phyloP scores from a whole-genome alignment of 2,329 filamentous ascomycete species.

The Aspergillus unguis region DNA sequence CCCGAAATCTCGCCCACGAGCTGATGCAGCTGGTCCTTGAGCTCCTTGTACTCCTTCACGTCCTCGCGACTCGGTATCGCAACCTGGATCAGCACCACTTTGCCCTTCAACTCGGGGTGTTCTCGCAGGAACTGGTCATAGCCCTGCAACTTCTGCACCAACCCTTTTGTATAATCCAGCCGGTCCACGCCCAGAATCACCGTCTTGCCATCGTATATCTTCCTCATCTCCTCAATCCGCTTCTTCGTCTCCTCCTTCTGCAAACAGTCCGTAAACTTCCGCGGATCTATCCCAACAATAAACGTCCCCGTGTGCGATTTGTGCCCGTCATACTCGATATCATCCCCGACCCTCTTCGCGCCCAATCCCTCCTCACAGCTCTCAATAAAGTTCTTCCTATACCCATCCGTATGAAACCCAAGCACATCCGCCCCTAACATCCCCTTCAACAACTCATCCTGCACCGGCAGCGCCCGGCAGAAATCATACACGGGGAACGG shows the following conservation, averaged over 20 bases:
- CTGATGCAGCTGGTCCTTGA: conserved; percentile 86
- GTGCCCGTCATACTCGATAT: conserved; percentile 72
- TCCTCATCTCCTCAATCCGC: conserved; percentile 72
- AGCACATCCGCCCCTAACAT: conserved; percentile 85
- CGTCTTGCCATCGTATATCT: conserved; percentile 85
- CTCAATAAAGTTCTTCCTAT: conserved; percentile 77
- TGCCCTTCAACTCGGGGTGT: conserved; percentile 89
- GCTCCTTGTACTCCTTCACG: conserved; percentile 92
- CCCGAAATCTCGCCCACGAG: conserved; percentile 92
- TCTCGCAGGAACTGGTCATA: conserved; percentile 89
- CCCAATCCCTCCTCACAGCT: conserved; percentile 78
- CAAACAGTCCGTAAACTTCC: conserved; percentile 77
- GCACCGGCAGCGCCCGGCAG: conserved; percentile 83
- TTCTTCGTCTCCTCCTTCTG: conserved; percentile 54
- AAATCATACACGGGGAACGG: conserved; percentile 92
- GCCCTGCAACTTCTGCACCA: conserved; percentile 89
- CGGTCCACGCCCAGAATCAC: conserved; percentile 91
- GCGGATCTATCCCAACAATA: conserved; percentile 91
- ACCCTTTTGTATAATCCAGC: conserved; percentile 94
- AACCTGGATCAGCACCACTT: conserved; percentile 88
- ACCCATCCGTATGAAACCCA: conserved; percentile 98
- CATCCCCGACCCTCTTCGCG: conserved; percentile 64
- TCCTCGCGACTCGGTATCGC: conserved; percentile 81
- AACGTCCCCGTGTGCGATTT: conserved; percentile 84
- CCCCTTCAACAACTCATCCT: conserved; percentile 76